phyloP scores from a whole-genome alignment of 169 alveolate genomes.

The Babesia sp. region DNA sequence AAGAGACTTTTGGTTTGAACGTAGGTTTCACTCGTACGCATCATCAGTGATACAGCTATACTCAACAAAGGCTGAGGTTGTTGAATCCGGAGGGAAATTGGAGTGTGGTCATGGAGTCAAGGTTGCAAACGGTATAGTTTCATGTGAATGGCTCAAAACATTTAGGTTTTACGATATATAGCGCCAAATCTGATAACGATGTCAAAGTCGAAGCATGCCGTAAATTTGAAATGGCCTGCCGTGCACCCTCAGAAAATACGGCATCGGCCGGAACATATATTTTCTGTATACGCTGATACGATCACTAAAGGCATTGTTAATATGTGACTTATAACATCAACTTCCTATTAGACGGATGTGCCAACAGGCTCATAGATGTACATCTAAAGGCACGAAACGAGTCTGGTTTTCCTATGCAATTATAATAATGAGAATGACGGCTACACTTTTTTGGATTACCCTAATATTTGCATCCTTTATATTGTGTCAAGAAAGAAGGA shows the following conservation, averaged over 20 bases:
- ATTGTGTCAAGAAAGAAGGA: neutral
- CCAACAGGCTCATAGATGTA: conserved; percentile 10
- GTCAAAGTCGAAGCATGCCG: conserved; percentile 19
- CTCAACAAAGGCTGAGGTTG: neutral
- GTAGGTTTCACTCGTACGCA: neutral
- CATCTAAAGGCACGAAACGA: neutral
- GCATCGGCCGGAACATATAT: conserved; percentile 7
- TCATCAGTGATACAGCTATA: neutral
- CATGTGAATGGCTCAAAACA: neutral
- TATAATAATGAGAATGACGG: neutral
- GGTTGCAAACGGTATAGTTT: conserved; percentile 14
- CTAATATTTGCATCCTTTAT: neutral
- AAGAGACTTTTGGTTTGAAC: conserved; percentile 28
- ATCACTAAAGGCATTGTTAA: neutral
- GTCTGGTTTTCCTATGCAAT: neutral
- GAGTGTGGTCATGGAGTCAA: neutral
- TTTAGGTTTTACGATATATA: conserved; percentile 16
- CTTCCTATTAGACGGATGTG: neutral
- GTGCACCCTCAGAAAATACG: neutral
- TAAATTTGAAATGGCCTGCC: conserved; percentile 4
- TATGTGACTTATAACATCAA: neutral
- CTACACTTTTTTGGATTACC: neutral
- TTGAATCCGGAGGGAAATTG: neutral
- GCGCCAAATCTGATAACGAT: neutral
- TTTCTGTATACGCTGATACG: conserved; percentile 7